Evolutionary conservation across 1,284 basidiomycete genomes (phyloP).

Genomic region (Ustilago sp.): DNA sequence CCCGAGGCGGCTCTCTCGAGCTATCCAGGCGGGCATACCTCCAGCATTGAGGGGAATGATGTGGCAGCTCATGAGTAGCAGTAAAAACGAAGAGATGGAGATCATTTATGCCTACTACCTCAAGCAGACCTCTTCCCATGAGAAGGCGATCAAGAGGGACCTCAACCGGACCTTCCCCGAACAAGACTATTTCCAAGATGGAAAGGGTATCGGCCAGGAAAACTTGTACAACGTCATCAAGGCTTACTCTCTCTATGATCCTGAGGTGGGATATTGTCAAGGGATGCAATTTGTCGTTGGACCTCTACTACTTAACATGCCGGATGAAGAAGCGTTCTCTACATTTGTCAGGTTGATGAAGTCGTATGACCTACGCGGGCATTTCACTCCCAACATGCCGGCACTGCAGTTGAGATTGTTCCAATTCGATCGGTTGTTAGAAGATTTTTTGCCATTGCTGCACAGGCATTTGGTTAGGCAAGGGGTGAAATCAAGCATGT

Average conservation of each 20-base stretch:
- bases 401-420: slow-evolving; percentile 89
- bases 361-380: slow-evolving; percentile 92
- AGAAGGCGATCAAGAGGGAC: slow-evolving; percentile 92
- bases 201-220: slow-evolving; percentile 92
- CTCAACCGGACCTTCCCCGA: slow-evolving; percentile 94
- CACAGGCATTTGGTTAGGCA: slow-evolving; percentile 91
- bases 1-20: slow-evolving; percentile 78
- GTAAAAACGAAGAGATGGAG: slow-evolving; percentile 89
- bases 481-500: slow-evolving; percentile 91
- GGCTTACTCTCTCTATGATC: slow-evolving; percentile 95
- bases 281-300: slow-evolving; percentile 90
- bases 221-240: slow-evolving; percentile 97
- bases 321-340: slow-evolving; percentile 84
- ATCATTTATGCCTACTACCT: slow-evolving; percentile 83
- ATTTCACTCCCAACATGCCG: slow-evolving; percentile 98
- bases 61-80: slow-evolving; percentile 95
- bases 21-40: slow-evolving; percentile 93
- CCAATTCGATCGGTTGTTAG: slow-evolving; percentile 91
- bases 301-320: slow-evolving; percentile 83
- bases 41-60: slow-evolving; percentile 88
- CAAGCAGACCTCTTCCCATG: slow-evolving; percentile 85
- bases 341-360: slow-evolving; percentile 97
- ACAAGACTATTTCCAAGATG: slow-evolving; percentile 89
- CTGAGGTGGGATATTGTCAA: slow-evolving; percentile 96
- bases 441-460: slow-evolving; percentile 89